phyloP scores from a whole-genome alignment of 176 grass and related monocot species.

The Aegilops longissima region DNA sequence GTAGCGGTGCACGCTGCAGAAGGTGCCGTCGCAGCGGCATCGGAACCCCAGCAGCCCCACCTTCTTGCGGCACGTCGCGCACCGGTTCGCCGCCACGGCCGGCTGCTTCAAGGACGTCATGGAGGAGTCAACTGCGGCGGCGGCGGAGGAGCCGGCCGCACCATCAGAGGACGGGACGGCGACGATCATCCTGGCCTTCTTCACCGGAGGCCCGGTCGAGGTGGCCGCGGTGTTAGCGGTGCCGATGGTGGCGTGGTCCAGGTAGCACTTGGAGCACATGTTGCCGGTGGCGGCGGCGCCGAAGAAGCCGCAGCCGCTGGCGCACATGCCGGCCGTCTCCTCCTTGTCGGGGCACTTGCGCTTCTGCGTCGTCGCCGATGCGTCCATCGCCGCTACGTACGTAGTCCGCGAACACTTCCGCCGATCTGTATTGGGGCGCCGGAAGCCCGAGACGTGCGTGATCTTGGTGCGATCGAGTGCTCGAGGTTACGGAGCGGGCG shows the following conservation, averaged over 20 bases:
- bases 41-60: background rate
- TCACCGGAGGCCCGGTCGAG: background rate
- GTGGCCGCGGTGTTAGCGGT: background rate
- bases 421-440: background rate
- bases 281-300: slow-evolving; percentile 39
- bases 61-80: background rate
- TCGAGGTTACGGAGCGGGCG: background rate
- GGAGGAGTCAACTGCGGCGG: background rate
- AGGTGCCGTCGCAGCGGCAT: background rate
- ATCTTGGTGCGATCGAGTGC: background rate
- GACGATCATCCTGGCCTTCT: background rate
- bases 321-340: slow-evolving; percentile 31
- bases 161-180: too few species aligned
- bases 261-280: slow-evolving; percentile 65
- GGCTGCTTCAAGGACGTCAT: background rate
- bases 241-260: background rate
- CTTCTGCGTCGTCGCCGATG: background rate
- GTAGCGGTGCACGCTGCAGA: background rate
- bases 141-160: too few species aligned
- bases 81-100: background rate
- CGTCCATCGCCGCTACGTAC: background rate
- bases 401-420: background rate
- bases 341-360: slow-evolving; percentile 5
- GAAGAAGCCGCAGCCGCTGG: slow-evolving; percentile 68
- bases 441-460: background rate